These are phyloP conservation scores for Leptoxyphium fumago DNA, from an alignment of 2,329 filamentous ascomycete species.

Conservation along the genomic window DNA sequence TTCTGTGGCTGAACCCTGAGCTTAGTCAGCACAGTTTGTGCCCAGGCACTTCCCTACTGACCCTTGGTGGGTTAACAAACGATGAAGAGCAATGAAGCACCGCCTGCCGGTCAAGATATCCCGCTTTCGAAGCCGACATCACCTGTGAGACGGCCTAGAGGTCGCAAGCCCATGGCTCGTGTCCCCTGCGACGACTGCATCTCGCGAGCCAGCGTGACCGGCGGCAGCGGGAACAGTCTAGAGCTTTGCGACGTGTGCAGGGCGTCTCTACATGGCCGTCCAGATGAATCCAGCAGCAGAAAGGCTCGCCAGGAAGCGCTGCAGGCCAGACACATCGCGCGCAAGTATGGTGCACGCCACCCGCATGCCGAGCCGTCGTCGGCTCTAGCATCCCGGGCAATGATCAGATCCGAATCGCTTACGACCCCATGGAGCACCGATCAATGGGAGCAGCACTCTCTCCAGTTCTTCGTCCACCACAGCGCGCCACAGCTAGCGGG, in stretches of 20 bases:
- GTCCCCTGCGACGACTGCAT: constrained; percentile 15
- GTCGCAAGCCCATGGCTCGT: constrained; percentile 4
- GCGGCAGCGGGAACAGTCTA: constrained; percentile 4
- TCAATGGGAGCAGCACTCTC: constrained; percentile 9
- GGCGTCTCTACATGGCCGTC: constrained; percentile 7
- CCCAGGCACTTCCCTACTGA: too few relatives aligned
- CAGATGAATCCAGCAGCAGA: constrained; percentile 2
- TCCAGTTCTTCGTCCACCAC: constrained; percentile 11
- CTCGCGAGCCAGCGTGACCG: constrained; percentile 9
- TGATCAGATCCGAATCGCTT: constrained; percentile 1
- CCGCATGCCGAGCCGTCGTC: too few relatives aligned
- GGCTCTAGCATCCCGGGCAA: too few relatives aligned
- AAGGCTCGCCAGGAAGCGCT: constrained; percentile 1
- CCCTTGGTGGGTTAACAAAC: too few relatives aligned
- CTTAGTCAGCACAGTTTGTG: too few relatives aligned
- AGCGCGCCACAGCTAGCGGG: constrained; percentile 12
- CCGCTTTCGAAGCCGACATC: background rate
- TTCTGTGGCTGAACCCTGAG: too few relatives aligned
- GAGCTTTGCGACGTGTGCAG: constrained; percentile 12
- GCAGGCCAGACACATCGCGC: constrained; percentile 2
- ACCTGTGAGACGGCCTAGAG: background rate
- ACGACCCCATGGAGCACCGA: constrained; percentile 8
- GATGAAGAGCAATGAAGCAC: too few relatives aligned
- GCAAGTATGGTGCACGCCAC: too few relatives aligned
- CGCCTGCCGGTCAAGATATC: background rate